A percentile compares a stretch with the other conserved stretches of the same genome.
These are phyloP conservation scores for Phytopythium aichiense DNA, from an alignment of 352 stramenopile species.

Conservation along the genomic window DNA sequence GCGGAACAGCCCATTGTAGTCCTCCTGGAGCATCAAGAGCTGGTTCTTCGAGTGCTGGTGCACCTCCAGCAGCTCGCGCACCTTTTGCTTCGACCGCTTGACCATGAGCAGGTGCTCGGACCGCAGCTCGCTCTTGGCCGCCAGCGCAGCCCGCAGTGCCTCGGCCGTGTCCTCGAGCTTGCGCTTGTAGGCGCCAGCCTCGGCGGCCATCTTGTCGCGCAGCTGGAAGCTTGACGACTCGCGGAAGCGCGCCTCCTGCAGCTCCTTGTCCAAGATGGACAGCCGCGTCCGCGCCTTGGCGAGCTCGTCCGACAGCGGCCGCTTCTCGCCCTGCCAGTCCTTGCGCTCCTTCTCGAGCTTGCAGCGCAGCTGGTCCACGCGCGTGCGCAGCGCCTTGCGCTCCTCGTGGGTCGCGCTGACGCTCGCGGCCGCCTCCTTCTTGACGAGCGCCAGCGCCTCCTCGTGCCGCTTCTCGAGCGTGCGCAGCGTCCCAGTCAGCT, in stretches of 20 bases:
- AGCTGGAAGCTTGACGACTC: conserved; percentile 62
- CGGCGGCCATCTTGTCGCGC: conserved; percentile 61
- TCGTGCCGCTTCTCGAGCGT: conserved; percentile 60
- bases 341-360: conserved; percentile 69
- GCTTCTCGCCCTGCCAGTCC: conserved; percentile 54
- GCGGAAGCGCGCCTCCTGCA: conserved; percentile 53
- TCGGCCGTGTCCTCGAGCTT: conserved; percentile 49
- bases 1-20: conserved; percentile 62
- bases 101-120: conserved; percentile 38
- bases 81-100: conserved; percentile 63
- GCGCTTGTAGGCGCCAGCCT: conserved; percentile 46
- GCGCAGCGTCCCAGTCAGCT: conserved; percentile 50
- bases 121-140: conserved; percentile 42
- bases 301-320: conserved; percentile 49
- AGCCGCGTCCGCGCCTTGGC: conserved; percentile 42
- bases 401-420: conserved; percentile 64
- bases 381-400: conserved; percentile 57
- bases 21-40: conserved; percentile 62
- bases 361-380: conserved; percentile 60
- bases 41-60: conserved; percentile 52
- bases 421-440: conserved; percentile 42
- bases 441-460: conserved; percentile 50
- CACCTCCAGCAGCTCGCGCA: conserved; percentile 40
- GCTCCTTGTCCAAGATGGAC: conserved; percentile 62
- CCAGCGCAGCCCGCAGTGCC: conserved; percentile 47